These are phyloP conservation scores for Carex sylvatica DNA, from an alignment of 202 grass and related monocot species.

Conservation along the genomic window DNA sequence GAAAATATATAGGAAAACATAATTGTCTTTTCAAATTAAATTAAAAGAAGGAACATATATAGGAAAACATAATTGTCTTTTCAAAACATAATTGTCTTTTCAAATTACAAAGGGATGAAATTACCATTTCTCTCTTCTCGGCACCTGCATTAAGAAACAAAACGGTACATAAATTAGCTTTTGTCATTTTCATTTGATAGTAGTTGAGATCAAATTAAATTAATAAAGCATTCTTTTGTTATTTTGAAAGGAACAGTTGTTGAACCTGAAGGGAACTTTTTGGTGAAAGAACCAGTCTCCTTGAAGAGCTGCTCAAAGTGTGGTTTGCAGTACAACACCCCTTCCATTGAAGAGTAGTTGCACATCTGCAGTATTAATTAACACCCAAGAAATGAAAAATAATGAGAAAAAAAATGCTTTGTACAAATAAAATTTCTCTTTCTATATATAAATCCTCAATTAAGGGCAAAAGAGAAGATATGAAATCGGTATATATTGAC, in stretches of 20 bases:
- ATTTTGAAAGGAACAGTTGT: neutral
- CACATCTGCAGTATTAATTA: constrained; percentile 45
- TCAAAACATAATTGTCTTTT: neutral
- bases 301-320: constrained; percentile 92
- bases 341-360: constrained; percentile 74
- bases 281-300: constrained; percentile 60
- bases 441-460: neutral
- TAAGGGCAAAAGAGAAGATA: neutral
- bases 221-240: neutral
- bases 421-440: neutral
- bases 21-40: neutral
- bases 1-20: neutral
- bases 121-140: constrained; percentile 31
- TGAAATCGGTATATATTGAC: neutral
- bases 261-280: constrained; percentile 51
- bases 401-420: neutral
- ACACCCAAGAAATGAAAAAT: constrained; percentile 9
- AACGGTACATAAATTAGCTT: constrained; percentile 7
- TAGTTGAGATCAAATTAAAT: neutral
- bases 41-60: neutral
- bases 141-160: constrained; percentile 39
- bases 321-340: constrained; percentile 72
- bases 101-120: neutral
- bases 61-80: neutral
- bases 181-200: neutral